Evolutionary conservation across 1,284 basidiomycete genomes (phyloP).

Genomic region (Apiotrichum veenhuisii): DNA sequence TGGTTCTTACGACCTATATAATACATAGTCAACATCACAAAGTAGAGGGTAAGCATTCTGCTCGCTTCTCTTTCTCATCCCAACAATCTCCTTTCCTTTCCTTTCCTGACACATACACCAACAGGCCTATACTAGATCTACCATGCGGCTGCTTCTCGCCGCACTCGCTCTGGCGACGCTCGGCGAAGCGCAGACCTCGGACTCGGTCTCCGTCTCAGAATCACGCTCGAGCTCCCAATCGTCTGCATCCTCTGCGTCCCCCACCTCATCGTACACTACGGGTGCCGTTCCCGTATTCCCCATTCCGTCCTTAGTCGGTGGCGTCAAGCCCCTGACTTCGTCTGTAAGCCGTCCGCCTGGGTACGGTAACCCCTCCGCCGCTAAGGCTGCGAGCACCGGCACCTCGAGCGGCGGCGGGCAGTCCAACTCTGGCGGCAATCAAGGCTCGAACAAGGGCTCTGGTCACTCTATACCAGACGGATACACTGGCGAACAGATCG

Average conservation of each 20-base stretch:
- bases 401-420: not conserved
- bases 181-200: not conserved
- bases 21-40: too few species aligned
- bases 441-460: slow-evolving; percentile 1
- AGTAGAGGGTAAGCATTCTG: too few species aligned
- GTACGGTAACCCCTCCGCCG: not conserved
- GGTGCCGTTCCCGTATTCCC: not conserved
- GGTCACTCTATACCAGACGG: slow-evolving; percentile 22
- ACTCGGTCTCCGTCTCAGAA: not conserved
- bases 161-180: too few species aligned
- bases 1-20: too few species aligned
- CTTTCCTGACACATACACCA: not conserved
- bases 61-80: too few species aligned
- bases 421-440: not conserved
- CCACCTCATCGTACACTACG: not conserved
- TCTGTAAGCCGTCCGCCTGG: too few species aligned
- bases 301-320: not conserved
- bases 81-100: too few species aligned
- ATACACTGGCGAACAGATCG: slow-evolving; percentile 23
- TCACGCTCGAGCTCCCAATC: too few species aligned
- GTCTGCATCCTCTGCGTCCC: too few species aligned
- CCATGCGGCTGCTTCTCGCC: not conserved
- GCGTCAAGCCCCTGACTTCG: not conserved
- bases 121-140: too few species aligned
- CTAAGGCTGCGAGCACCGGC: not conserved